Evolutionary conservation across 768 basidiomycete genomes (phyloP).

Genomic region (Russula vinacea): DNA sequence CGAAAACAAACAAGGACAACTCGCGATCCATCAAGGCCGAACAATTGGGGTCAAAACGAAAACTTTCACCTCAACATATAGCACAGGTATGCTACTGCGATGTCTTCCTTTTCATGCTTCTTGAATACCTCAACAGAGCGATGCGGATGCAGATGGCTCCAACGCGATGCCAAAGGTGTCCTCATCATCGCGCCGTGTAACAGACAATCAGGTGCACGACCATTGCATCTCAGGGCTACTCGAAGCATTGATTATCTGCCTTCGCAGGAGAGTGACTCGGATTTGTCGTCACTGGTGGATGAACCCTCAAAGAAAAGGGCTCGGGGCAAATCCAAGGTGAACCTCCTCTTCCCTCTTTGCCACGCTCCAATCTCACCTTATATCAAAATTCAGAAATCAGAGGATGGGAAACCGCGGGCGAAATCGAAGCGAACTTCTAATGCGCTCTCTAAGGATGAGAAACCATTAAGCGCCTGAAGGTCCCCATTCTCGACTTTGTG

Average conservation of each 20-base stretch:
- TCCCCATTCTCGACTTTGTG: slow-evolving; percentile 30
- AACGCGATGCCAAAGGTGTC: slow-evolving; percentile 7
- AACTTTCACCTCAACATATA: not conserved
- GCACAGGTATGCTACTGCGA: slow-evolving; percentile 7
- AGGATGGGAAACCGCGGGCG: slow-evolving; percentile 36
- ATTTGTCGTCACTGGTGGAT: slow-evolving; percentile 57
- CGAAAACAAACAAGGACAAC: not conserved
- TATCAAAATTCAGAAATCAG: not conserved
- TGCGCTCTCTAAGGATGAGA: slow-evolving; percentile 60
- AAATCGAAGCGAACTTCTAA: slow-evolving; percentile 33
- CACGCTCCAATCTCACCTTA: not conserved
- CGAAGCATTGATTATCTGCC: not conserved
- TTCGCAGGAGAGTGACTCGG: slow-evolving; percentile 50
- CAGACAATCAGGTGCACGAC: slow-evolving; percentile 2
- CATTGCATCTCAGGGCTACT: not conserved
- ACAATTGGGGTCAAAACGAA: slow-evolving; percentile 15
- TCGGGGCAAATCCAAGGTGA: slow-evolving; percentile 42
- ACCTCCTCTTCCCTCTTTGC: not conserved
- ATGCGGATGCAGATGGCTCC: slow-evolving; percentile 2
- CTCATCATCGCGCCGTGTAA: slow-evolving; percentile 1
- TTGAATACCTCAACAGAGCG: slow-evolving; percentile 3
- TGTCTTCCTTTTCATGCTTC: not conserved
- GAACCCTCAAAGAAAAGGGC: slow-evolving; percentile 48
- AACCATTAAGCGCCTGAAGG: slow-evolving; percentile 73
- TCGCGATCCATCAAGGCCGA: not conserved